Evolutionary conservation across 1,284 basidiomycete genomes (phyloP).

Genomic region (Apiotrichum brassicae): DNA sequence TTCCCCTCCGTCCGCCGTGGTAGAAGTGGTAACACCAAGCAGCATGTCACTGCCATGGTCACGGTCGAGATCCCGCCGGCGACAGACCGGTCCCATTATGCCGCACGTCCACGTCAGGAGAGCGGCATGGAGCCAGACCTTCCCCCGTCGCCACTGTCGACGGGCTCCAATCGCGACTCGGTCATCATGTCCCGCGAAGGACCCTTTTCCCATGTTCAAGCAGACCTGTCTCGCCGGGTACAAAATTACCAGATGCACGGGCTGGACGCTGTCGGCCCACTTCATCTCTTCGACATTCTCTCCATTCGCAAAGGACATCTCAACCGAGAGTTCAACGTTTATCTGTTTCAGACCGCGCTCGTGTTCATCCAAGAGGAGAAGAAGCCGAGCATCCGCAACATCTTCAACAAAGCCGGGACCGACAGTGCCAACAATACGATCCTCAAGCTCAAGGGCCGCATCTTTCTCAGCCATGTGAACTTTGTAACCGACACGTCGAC

Average conservation of each 20-base stretch:
- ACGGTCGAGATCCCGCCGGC: constrained; percentile 79
- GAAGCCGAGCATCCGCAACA: constrained; percentile 52
- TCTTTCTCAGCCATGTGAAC: constrained; percentile 88
- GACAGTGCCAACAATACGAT: constrained; percentile 40
- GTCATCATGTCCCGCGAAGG: constrained; percentile 1
- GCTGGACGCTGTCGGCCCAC: constrained; percentile 67
- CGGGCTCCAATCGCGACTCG: constrained; percentile 16
- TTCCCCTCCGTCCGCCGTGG: constrained; percentile 71
- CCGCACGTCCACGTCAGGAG: constrained; percentile 21
- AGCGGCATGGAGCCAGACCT: constrained; percentile 30
- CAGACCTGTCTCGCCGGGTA: constrained; percentile 79
- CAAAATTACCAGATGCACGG: constrained; percentile 92
- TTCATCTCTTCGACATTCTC: constrained; percentile 86
- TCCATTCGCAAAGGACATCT: constrained; percentile 78
- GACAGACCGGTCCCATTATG: constrained; percentile 45
- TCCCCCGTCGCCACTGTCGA: constrained; percentile 30
- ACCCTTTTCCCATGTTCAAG: constrained; percentile 63
- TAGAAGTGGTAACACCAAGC: constrained; percentile 48
- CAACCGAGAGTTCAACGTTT: constrained; percentile 86
- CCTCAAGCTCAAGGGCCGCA: constrained; percentile 84
- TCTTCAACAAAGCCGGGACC: constrained; percentile 18
- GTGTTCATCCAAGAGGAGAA: constrained; percentile 92
- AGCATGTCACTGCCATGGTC: constrained; percentile 73
- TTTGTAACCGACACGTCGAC: constrained; percentile 72
- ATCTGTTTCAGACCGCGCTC: constrained; percentile 92